These are phyloP conservation scores for Suhomyces anneliseae DNA, from an alignment of 1,139 yeast species.

Conservation along the genomic window DNA sequence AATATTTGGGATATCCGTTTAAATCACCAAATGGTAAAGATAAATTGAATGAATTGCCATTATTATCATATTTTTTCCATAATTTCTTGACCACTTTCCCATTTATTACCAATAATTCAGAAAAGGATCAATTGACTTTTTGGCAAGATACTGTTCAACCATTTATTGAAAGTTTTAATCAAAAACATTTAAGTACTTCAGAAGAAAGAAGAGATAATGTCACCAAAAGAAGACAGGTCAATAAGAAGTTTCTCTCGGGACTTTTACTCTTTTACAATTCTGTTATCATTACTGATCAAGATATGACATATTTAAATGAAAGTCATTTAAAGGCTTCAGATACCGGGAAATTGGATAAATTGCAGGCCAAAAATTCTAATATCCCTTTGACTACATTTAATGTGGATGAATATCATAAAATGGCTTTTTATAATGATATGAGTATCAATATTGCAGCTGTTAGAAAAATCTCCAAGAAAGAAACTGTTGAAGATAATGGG, in stretches of 20 bases:
- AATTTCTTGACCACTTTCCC: constrained; percentile 72
- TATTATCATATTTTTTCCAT: constrained; percentile 63
- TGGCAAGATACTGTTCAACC: constrained; percentile 82
- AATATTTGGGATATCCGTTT: constrained; percentile 76
- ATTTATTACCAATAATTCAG: constrained; percentile 51
- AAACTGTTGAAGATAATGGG: not conserved
- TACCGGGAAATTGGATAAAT: constrained; percentile 50
- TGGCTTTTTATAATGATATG: constrained; percentile 56
- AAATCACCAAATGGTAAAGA: constrained; percentile 14
- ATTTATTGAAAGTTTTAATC: constrained; percentile 74
- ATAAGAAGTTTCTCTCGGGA: constrained; percentile 58
- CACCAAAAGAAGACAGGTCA: constrained; percentile 70
- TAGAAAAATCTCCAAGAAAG: constrained; percentile 22
- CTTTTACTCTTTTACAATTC: constrained; percentile 72
- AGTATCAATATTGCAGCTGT: constrained; percentile 70
- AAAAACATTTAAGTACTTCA: constrained; percentile 63
- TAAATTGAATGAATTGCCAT: constrained; percentile 37
- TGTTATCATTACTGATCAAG: constrained; percentile 64
- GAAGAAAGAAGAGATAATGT: constrained; percentile 70
- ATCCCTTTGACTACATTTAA: constrained; percentile 8
- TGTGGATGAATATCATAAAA: constrained; percentile 31
- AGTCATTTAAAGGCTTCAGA: constrained; percentile 54
- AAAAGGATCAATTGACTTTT: constrained; percentile 54
- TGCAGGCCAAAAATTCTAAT: constrained; percentile 10
- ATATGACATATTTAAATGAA: constrained; percentile 49